These are phyloP conservation scores for Colletotrichum melonis DNA, from an alignment of 2,329 filamentous ascomycete species.

Conservation along the genomic window DNA sequence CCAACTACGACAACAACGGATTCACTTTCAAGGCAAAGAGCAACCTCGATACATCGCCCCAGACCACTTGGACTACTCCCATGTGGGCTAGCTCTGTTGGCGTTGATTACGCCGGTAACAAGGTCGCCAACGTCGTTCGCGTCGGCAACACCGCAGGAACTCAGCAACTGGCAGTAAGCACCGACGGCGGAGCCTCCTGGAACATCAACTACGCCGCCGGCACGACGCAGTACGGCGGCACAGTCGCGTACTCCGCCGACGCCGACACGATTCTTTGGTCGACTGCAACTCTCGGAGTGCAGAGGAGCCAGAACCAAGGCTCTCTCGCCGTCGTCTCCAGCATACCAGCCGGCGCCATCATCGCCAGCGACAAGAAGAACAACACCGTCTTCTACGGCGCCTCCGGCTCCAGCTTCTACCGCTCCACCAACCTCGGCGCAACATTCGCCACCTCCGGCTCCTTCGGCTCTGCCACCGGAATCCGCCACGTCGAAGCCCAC, in stretches of 20 bases:
- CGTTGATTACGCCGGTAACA: conserved; percentile 63
- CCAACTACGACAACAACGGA: conserved; percentile 62
- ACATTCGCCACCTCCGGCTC: conserved; percentile 55
- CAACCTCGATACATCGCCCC: conserved; percentile 54
- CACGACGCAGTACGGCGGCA: conserved; percentile 55
- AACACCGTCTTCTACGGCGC: conserved; percentile 65
- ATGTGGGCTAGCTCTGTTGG: conserved; percentile 57
- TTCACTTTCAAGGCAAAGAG: conserved; percentile 57
- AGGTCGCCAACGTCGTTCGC: conserved; percentile 59
- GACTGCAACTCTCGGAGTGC: conserved; percentile 52
- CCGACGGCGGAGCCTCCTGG: conserved; percentile 63
- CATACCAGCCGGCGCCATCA: conserved; percentile 56
- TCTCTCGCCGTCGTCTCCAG: conserved; percentile 57
- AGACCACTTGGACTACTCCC: conserved; percentile 58
- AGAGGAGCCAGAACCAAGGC: conserved; percentile 53
- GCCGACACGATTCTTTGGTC: conserved; percentile 63
- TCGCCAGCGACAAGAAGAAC: conserved; percentile 66
- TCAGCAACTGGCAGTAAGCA: conserved; percentile 59
- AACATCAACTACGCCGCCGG: conserved; percentile 57
- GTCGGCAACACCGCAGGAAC: conserved; percentile 57
- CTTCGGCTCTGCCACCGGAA: conserved; percentile 51
- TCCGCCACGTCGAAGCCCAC: conserved; percentile 68
- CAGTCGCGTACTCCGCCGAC: conserved; percentile 62
- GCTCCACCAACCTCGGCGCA: conserved; percentile 59
- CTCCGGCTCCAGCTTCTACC: conserved; percentile 59